Base-by-base conservation (phyloP, 148 eudicot species). In the Chenopodium album region DNA sequence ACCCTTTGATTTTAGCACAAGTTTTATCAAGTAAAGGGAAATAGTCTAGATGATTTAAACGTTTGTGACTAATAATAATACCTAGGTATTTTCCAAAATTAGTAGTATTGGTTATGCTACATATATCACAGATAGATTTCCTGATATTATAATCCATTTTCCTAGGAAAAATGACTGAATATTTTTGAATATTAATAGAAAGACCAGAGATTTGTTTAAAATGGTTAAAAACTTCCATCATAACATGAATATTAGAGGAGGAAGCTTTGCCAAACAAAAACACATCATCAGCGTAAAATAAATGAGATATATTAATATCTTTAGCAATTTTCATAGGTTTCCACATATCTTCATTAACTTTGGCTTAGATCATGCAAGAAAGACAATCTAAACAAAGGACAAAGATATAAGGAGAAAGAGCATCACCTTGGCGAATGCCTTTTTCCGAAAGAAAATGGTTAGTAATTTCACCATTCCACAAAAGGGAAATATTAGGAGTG, bases 21-120 rank as follows among this genome's bases (percentile, higher is more conserved):
- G 28, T 46, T 20, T 20, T 73, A 12, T 44, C 56, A 4, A 46
- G 48, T 0, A 26, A 5, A 7, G 1, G 4, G 11, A 29, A 2
- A 22, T 1, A 41, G 22, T 44, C 6, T 2, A 0, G 9, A 0
- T n/a, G 46, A 1, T 2, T 6, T 0, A 47, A 7, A 0, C 12
- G 9, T 8, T 2, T 46, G 0, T 44, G 76, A 1, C 16, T 4
- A 8, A 72, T 41, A 4, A 22, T n/a, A 3, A 20, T 22, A 8
- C 76, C 76, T 44, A 72, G 8, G 0, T 72, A 72, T 10, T 13
- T 46, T 9, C 76, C 28, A 20, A 72, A 72, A 3, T 7, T 41
- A n/a, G 54, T 41, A 0, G 56, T 8, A 9, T 9, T 10, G 4
- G 14, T 2, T 4, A 44, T 0, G 4, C 4, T 9, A 17, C 23